A percentile compares a stretch with the other conserved stretches of the same genome.
Conservation (phyloP, 2,329 filamentous ascomycete species). For the Ilyonectria robusta region DNA sequence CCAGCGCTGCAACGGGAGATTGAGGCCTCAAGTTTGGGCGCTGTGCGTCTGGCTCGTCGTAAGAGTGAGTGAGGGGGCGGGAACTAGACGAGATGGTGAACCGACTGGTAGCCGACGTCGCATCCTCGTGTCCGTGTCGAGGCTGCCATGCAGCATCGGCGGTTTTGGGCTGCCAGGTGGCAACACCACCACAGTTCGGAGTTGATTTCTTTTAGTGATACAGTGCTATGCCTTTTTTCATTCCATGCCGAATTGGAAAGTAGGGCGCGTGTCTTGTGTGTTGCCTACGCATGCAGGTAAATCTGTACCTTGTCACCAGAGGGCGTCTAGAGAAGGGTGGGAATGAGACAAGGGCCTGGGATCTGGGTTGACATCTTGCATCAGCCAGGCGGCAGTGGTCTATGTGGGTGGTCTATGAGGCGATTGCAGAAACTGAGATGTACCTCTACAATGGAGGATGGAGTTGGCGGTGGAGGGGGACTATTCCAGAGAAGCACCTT, state of each 20-base stretch:
- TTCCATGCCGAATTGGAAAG: not conserved
- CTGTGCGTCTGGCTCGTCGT: constrained; percentile 9
- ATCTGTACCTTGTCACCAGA: not conserved
- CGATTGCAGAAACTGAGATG: constrained; percentile 12
- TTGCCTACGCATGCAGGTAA: not conserved
- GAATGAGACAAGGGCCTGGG: constrained; percentile 11
- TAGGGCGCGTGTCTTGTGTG: constrained; percentile 1
- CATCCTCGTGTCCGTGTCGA: constrained; percentile 32
- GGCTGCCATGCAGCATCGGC: constrained; percentile 30
- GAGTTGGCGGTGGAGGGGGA: not conserved
- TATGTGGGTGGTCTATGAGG: constrained; percentile 1
- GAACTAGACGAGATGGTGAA: constrained; percentile 10
- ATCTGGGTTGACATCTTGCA: constrained; percentile 26
- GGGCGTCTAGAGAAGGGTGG: not conserved
- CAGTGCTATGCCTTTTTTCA: not conserved
- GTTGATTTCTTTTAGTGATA: not conserved
- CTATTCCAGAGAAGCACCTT: not conserved
- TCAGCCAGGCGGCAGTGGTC: constrained; percentile 8
- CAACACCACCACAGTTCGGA: constrained; percentile 31
- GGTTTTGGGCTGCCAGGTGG: constrained; percentile 30
- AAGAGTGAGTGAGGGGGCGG: constrained; percentile 1
- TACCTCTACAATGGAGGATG: not conserved
- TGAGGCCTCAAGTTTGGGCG: constrained; percentile 14
- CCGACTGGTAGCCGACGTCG: constrained; percentile 39
- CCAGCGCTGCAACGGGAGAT: constrained; percentile 5